Evolutionary conservation across 2,329 filamentous ascomycete species (phyloP), one percentile per base, ranked within the genome.

Genomic region (Diaporthe sp.): DNA sequence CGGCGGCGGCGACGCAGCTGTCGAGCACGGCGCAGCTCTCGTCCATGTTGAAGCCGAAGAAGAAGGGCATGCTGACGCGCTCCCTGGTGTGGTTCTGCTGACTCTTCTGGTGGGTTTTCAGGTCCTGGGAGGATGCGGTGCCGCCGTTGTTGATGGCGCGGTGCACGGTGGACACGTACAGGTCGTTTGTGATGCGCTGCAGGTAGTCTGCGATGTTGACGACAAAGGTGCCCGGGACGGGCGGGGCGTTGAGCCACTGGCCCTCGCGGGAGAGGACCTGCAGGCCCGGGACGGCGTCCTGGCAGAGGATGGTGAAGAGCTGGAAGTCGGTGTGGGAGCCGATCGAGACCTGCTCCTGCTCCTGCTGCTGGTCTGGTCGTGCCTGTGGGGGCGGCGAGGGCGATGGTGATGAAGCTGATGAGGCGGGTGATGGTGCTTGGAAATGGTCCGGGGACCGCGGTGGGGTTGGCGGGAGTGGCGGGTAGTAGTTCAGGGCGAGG

Each of bases 271-370:
- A 83, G 53, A 87, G 79, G 0, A 89, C 86, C 77, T 89, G 82
- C 15, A 89, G 80, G 0, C 86, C 87, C 7, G 85, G 84, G 25
- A 82, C 78, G 3, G 79, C 77, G 73, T 88, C 86, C 75, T 88
- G 87, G 77, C 86, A 83, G 3, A 89, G 81, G 7, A 88, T 82
- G 1, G 87, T 89, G 73, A 90, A 87, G 44, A 88, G 83, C 62
- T 89, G 87, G 67, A 89, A 87, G 79, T 90, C 89, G 0, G 88
- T 90, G 78, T 89, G 89, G 22, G 86, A 88, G 13, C 88, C 88
- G 51, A 88, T 84, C 7, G 86, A 85, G 37, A 87, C 84, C 42
- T 81, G 80, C 1, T 79, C 73, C 28, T 77, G 34, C 22, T 55
- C 19, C 49, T 60, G 55, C 34, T 49, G 8, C 12, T n/a, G 37